Base-by-base conservation (phyloP, 306 rosid genomes). In the Vigna reflexopilosa region DNA sequence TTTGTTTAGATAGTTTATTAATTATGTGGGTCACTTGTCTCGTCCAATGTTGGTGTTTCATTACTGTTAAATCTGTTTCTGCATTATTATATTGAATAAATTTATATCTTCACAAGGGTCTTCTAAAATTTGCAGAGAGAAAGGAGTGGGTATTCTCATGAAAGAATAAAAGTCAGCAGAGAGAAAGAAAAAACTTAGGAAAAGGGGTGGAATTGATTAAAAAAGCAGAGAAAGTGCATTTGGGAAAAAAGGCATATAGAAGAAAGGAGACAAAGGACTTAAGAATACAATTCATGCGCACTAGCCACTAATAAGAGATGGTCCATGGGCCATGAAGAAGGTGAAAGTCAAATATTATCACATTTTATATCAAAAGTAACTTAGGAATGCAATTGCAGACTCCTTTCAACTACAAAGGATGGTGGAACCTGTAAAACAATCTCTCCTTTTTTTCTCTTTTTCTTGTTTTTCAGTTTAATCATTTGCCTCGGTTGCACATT, bases 241-340 rank as follows among this genome's bases (percentile, higher is more conserved):
- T 68, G 81, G 68, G 50, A 74, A 77, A 74, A 77, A 64, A 63
- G 34, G 65, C 71, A 70, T 70, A 50, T 68, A 44, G 65, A 16
- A 36, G 38, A 22, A 78, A 70, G 52, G 70, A 42, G 54, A 73
- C 20, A 78, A 68, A 77, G 38, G 10, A 77, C 67, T 59, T 45
- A 59, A 61, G 81, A 75, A 82, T 63, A 74, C 57, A 82, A 75
- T 78, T 82, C 77, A 85, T 74, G 85, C 76, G 73, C 83, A 85
- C 76, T 81, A 56, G 24, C 42, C 66, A 85, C 79, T 62, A 57
- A 13, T 61, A 70, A 78, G 61, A 69, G 67, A 78, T 56, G 88
- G 82, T 42, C 76, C 73, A 48, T 73, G 75, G 30, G 58, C 70
- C 65, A 67, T 57, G 17, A 58, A 70, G 48, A 62, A 36, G 40